Conservation (phyloP, 2,329 filamentous ascomycete species). For the Aspergillus chevalieri region DNA sequence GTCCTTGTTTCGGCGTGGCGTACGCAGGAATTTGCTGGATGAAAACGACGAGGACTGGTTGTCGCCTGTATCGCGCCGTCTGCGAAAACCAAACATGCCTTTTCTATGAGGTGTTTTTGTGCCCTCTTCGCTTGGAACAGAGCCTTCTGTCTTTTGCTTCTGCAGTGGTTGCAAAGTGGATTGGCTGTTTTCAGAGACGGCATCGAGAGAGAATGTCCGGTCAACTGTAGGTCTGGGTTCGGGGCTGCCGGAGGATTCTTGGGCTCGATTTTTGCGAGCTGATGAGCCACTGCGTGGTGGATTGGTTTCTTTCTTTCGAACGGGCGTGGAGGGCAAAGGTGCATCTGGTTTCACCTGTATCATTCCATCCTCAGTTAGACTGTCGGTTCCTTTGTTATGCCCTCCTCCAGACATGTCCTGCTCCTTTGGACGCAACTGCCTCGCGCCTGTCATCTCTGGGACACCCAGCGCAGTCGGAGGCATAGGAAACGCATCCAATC, state of each 20-base stretch:
- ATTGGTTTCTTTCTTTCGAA: background rate
- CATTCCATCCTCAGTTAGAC: background rate
- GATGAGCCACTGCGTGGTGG: background rate
- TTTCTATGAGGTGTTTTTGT: slow-evolving; percentile 7
- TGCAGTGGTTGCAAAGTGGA: background rate
- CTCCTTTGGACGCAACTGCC: background rate
- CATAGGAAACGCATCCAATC: background rate
- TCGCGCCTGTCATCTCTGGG: background rate
- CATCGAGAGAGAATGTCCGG: slow-evolving; percentile 1
- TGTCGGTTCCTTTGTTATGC: background rate
- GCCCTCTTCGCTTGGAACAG: background rate
- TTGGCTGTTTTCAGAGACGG: slow-evolving; percentile 7
- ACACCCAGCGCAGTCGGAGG: background rate
- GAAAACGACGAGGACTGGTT: background rate
- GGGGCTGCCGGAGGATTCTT: slow-evolving; percentile 5
- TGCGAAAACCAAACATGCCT: slow-evolving; percentile 14
- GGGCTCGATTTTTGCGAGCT: slow-evolving; percentile 1
- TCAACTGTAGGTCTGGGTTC: background rate
- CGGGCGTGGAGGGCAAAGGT: background rate
- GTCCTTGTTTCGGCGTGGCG: slow-evolving; percentile 3
- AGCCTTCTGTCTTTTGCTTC: background rate
- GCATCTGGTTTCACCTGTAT: background rate
- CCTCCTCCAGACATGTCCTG: background rate
- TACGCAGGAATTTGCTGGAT: slow-evolving; percentile 6
- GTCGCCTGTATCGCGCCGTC: slow-evolving; percentile 7